These are phyloP conservation scores for Pleurostoma richardsiae DNA, from an alignment of 2,329 filamentous ascomycete species.

Conservation along the genomic window DNA sequence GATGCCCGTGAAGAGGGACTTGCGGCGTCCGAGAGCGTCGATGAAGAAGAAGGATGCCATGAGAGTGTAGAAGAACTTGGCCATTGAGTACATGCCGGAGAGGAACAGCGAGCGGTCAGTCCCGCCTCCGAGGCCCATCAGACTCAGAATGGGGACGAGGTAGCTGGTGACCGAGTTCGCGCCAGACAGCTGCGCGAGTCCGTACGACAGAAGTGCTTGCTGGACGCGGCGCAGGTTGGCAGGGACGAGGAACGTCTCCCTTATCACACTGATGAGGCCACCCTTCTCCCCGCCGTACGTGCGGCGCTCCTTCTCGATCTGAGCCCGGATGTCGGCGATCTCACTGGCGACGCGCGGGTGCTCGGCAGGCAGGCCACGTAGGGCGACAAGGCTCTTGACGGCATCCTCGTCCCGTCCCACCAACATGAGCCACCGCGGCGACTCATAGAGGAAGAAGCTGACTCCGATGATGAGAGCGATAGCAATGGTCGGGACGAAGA, in stretches of 20 bases:
- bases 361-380: slow-evolving; percentile 23
- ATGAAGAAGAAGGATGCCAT: slow-evolving; percentile 37
- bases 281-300: neutral
- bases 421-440: slow-evolving; percentile 27
- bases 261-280: slow-evolving; percentile 10
- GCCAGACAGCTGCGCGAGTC: slow-evolving; percentile 35
- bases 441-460: slow-evolving; percentile 25
- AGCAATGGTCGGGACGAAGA: slow-evolving; percentile 21
- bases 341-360: slow-evolving; percentile 19
- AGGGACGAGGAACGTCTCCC: slow-evolving; percentile 27
- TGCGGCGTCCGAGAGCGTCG: slow-evolving; percentile 34
- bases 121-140: slow-evolving; percentile 25
- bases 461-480: slow-evolving; percentile 16
- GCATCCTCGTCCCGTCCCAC: slow-evolving; percentile 19
- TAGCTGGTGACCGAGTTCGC: slow-evolving; percentile 38
- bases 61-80: slow-evolving; percentile 35
- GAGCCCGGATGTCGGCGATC: slow-evolving; percentile 8
- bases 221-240: slow-evolving; percentile 33
- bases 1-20: slow-evolving; percentile 28
- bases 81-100: slow-evolving; percentile 33
- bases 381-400: slow-evolving; percentile 13
- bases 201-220: slow-evolving; percentile 28
- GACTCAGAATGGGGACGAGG: slow-evolving; percentile 32
- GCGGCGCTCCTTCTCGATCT: slow-evolving; percentile 1
- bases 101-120: slow-evolving; percentile 28